Evolutionary conservation across 495 filamentous ascomycete genomes (phyloP).

Genomic region (Cetradonia linearis): DNA sequence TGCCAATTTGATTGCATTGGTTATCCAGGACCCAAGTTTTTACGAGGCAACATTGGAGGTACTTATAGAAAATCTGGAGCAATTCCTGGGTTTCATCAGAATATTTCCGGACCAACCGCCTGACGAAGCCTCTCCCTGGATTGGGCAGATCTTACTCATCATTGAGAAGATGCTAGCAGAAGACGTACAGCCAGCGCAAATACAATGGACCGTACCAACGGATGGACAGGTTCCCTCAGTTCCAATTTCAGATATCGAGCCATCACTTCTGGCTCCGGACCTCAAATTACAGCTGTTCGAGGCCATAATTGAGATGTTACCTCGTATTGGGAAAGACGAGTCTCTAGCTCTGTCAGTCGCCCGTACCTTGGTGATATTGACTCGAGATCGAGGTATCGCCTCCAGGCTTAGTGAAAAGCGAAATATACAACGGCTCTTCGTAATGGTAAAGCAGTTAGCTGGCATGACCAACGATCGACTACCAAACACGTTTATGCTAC

Average conservation of each 20-base stretch:
- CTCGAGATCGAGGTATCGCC: constrained; percentile 65
- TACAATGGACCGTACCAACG: constrained; percentile 58
- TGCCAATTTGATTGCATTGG: constrained; percentile 81
- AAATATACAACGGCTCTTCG: constrained; percentile 79
- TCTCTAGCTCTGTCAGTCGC: constrained; percentile 72
- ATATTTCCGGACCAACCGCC: constrained; percentile 52
- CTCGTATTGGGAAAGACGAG: constrained; percentile 77
- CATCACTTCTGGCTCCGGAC: constrained; percentile 54
- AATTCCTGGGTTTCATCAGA: constrained; percentile 71
- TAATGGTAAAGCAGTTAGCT: constrained; percentile 86
- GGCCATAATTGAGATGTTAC: constrained; percentile 68
- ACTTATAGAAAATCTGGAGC: constrained; percentile 65
- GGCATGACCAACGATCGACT: constrained; percentile 64
- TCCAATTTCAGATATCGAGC: constrained; percentile 44
- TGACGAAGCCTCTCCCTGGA: constrained; percentile 79
- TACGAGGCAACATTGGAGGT: constrained; percentile 65
- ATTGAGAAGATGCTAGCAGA: constrained; percentile 83
- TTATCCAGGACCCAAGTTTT: constrained; percentile 73
- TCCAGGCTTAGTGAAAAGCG: constrained; percentile 70
- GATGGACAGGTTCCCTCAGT: constrained; percentile 34
- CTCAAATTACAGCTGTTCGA: constrained; percentile 61
- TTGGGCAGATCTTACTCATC: constrained; percentile 79
- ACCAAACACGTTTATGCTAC: constrained; percentile 71
- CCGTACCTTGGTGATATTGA: constrained; percentile 83
- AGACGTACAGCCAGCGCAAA: constrained; percentile 67